Percentiles rank a stretch among this genome's conserved stretches.
These are phyloP conservation scores for Tillandsia fasciculata DNA, from an alignment of 176 grass and related monocot species.

Conservation along the genomic window DNA sequence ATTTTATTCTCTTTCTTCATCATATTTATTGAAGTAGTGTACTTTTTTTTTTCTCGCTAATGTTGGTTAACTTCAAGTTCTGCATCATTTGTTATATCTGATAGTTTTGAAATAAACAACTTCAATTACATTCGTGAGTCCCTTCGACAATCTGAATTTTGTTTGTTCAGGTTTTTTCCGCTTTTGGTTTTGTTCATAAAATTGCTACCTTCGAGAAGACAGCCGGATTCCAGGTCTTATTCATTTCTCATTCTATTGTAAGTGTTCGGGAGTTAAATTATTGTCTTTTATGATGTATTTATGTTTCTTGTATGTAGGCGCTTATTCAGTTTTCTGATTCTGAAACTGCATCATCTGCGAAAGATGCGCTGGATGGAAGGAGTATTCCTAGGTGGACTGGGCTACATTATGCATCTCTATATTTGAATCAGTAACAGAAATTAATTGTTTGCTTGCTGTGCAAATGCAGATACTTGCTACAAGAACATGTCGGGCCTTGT, in stretches of 20 bases:
- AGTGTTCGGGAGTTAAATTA: too few relatives aligned
- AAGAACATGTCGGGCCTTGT: conserved; percentile 70
- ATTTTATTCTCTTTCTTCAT: too few relatives aligned
- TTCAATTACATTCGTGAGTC: background rate
- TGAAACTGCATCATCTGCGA: conserved; percentile 78
- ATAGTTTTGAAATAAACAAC: background rate
- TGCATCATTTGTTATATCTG: too few relatives aligned
- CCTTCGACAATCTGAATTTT: conserved; percentile 5
- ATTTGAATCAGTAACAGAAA: background rate
- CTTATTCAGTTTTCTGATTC: conserved; percentile 85
- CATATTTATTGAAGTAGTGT: too few relatives aligned
- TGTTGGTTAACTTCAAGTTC: too few relatives aligned
- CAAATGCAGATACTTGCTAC: conserved; percentile 66
- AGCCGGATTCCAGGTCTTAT: conserved; percentile 85
- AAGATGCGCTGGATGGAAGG: conserved; percentile 90
- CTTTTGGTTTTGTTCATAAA: conserved; percentile 98
- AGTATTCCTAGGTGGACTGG: conserved; percentile 77
- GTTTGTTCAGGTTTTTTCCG: conserved; percentile 75
- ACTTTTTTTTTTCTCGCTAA: too few relatives aligned
- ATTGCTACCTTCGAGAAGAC: conserved; percentile 99
- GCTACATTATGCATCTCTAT: conserved; percentile 16
- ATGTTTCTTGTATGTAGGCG: conserved; percentile 35
- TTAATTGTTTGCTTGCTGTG: conserved; percentile 16
- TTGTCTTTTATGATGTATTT: too few relatives aligned
- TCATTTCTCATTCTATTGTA: conserved; percentile 18